Evolutionary conservation across 768 basidiomycete species (phyloP).

Genomic region (Clitopilus hobsonii): DNA sequence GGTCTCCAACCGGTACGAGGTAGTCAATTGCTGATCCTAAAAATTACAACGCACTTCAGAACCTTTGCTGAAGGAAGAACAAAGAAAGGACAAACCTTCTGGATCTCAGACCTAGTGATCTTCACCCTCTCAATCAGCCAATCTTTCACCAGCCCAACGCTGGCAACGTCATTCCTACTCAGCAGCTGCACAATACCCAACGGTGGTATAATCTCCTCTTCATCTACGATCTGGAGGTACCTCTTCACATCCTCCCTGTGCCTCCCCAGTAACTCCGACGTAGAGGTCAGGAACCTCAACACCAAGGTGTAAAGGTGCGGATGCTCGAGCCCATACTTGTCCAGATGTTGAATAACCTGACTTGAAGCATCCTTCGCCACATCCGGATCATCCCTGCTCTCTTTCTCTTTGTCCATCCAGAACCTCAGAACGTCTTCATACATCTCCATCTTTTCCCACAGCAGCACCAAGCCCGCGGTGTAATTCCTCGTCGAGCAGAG

Average conservation of each 20-base stretch:
- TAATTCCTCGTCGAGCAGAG: conserved; percentile 84
- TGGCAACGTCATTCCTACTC: conserved; percentile 84
- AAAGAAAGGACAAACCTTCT: conserved; percentile 52
- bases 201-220: conserved; percentile 80
- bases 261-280: conserved; percentile 61
- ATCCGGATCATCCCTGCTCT: conserved; percentile 16
- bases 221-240: conserved; percentile 75
- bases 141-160: conserved; percentile 86
- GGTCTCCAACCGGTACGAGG: conserved; percentile 88
- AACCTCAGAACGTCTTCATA: conserved; percentile 92
- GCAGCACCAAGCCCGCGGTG: conserved; percentile 77
- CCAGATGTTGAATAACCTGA: conserved; percentile 70
- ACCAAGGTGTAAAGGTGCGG: conserved; percentile 84
- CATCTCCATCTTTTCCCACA: conserved; percentile 96
- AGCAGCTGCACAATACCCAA: conserved; percentile 87
- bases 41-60: conserved; percentile 2
- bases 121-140: conserved; percentile 83
- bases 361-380: conserved; percentile 30
- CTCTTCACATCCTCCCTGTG: conserved; percentile 69
- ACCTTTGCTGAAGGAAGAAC: conserved; percentile 1
- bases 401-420: conserved; percentile 75
- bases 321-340: conserved; percentile 63
- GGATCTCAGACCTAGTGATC: conserved; percentile 69
- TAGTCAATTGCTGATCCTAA: conserved; percentile 82
- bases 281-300: conserved; percentile 84